Conservation (phyloP, 2,329 filamentous ascomycete species). For the Fusarium sp. region DNA sequence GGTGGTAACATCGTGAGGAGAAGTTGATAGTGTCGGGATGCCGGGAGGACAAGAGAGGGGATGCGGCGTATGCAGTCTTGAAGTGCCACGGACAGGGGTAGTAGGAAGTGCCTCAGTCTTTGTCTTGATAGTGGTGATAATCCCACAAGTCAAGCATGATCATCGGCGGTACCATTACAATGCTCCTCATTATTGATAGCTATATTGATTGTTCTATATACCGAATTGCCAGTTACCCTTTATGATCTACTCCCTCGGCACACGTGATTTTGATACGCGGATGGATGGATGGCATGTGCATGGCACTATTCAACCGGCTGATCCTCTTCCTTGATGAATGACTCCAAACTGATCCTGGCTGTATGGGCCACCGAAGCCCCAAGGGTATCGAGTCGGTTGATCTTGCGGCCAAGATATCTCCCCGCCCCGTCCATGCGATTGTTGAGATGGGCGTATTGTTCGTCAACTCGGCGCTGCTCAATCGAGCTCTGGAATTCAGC, state of each 20-base stretch:
- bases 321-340: slow-evolving; percentile 52
- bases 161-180: not conserved
- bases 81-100: not conserved
- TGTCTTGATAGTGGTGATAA: not conserved
- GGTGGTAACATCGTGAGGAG: slow-evolving; percentile 21
- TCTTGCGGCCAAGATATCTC: slow-evolving; percentile 56
- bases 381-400: slow-evolving; percentile 57
- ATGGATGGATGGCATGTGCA: not conserved
- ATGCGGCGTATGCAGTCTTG: slow-evolving; percentile 9
- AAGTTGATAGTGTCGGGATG: slow-evolving; percentile 16
- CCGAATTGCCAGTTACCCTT: not conserved
- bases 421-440: slow-evolving; percentile 60
- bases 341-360: slow-evolving; percentile 51
- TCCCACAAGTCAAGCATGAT: slow-evolving; percentile 3
- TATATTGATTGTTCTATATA: slow-evolving; percentile 13
- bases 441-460: slow-evolving; percentile 63
- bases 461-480: slow-evolving; percentile 55
- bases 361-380: slow-evolving; percentile 56
- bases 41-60: slow-evolving; percentile 20
- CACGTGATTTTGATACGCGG: slow-evolving; percentile 16
- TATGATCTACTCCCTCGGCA: slow-evolving; percentile 2
- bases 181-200: slow-evolving; percentile 2
- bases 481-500: slow-evolving; percentile 53
- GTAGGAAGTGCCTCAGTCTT: not conserved
- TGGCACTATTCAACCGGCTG: slow-evolving; percentile 23